A percentile compares a stretch with the other conserved stretches of the same genome.
These are phyloP conservation scores for Candida piceae DNA, from an alignment of 805 yeast genomes.

Conservation along the genomic window DNA sequence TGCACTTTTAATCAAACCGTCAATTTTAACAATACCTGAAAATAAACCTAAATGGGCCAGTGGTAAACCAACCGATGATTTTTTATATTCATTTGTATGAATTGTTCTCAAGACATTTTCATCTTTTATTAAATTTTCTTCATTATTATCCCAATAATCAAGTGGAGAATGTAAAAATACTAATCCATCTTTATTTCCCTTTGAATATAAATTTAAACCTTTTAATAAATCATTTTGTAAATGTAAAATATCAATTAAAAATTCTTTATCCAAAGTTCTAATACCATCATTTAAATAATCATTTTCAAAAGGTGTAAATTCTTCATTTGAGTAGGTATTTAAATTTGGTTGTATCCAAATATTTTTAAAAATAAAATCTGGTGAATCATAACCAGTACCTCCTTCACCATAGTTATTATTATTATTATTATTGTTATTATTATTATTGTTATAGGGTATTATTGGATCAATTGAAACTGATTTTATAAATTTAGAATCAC, in stretches of 20 bases:
- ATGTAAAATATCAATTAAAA: slow-evolving; percentile 30
- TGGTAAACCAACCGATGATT: slow-evolving; percentile 21
- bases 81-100: slow-evolving; percentile 23
- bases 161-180: slow-evolving; percentile 36
- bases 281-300: slow-evolving; percentile 4
- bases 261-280: slow-evolving; percentile 32
- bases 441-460: neutral
- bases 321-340: slow-evolving; percentile 19
- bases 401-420: no score
- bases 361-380: slow-evolving; percentile 28
- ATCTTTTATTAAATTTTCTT: slow-evolving; percentile 27
- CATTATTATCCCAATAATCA: slow-evolving; percentile 37
- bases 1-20: slow-evolving; percentile 40
- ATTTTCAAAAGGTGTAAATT: slow-evolving; percentile 7
- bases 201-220: slow-evolving; percentile 16
- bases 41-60: slow-evolving; percentile 28
- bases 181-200: slow-evolving; percentile 1
- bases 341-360: slow-evolving; percentile 29
- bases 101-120: slow-evolving; percentile 35
- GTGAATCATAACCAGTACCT: no score
- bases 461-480: slow-evolving; percentile 12
- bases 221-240: slow-evolving; percentile 30
- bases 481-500: slow-evolving; percentile 6
- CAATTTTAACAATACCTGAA: slow-evolving; percentile 36
- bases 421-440: no score